Conservation (phyloP, 306 rosid genomes). For the Dalbergia cultrata region DNA sequence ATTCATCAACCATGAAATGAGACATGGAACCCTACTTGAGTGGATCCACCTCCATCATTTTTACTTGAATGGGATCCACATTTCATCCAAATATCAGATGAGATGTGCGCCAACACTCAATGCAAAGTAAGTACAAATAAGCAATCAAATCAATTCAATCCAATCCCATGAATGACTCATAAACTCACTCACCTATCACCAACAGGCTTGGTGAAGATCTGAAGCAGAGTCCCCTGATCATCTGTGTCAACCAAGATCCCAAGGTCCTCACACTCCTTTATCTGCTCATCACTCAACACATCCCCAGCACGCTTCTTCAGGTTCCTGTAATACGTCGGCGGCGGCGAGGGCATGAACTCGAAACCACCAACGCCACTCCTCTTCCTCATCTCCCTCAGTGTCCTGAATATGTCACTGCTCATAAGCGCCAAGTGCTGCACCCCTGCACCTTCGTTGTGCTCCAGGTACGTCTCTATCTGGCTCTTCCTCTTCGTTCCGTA, state of each 20-base stretch:
- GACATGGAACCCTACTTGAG: too few species aligned
- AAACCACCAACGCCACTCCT: slow-evolving; percentile 78
- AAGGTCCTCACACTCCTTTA: slow-evolving; percentile 82
- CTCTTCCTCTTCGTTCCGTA: slow-evolving; percentile 89
- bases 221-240: slow-evolving; percentile 94
- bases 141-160: too few species aligned
- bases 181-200: slow-evolving; percentile 82
- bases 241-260: slow-evolving; percentile 94
- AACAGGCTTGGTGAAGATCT: slow-evolving; percentile 92
- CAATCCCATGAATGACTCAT: neutral
- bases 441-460: slow-evolving; percentile 95
- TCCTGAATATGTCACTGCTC: slow-evolving; percentile 70
- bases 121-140: too few species aligned
- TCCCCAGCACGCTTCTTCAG: slow-evolving; percentile 74
- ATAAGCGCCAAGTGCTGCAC: slow-evolving; percentile 83
- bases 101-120: too few species aligned
- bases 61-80: too few species aligned
- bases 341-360: slow-evolving; percentile 95
- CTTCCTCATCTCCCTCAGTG: slow-evolving; percentile 84
- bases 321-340: slow-evolving; percentile 83
- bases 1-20: too few species aligned
- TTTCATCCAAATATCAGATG: too few species aligned
- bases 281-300: slow-evolving; percentile 77
- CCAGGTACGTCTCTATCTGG: slow-evolving; percentile 90
- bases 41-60: too few species aligned